phyloP scores from a whole-genome alignment of 148 eudicot species.

The Rhododendron williamsianum region DNA sequence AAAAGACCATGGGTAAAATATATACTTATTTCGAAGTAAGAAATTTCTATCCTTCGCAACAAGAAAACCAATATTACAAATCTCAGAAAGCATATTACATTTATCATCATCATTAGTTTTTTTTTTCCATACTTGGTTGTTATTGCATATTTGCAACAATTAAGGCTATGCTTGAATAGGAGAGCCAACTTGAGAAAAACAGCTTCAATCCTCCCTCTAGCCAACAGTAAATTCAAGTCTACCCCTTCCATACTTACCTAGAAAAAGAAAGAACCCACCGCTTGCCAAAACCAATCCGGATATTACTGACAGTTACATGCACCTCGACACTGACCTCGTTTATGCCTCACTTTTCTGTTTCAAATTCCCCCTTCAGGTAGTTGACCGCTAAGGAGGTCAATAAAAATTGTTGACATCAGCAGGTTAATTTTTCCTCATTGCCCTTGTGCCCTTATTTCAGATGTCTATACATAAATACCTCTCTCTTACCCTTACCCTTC shows the following conservation, averaged over 20 bases:
- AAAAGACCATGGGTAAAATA: neutral
- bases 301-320: neutral
- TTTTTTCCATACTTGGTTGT: neutral
- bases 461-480: neutral
- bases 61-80: neutral
- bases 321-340: neutral
- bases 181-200: neutral
- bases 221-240: neutral
- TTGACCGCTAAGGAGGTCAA: neutral
- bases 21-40: neutral
- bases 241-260: neutral
- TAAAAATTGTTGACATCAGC: neutral
- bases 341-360: neutral
- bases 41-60: neutral
- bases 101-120: neutral
- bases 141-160: neutral
- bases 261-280: neutral
- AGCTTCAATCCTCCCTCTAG: neutral
- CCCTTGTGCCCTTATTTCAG: neutral
- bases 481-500: neutral
- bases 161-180: neutral
- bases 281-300: neutral
- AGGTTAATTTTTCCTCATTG: neutral
- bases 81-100: neutral
- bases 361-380: neutral